Conservation (phyloP, 2,329 filamentous ascomycete species). For the Dactylellina drechsleri region DNA sequence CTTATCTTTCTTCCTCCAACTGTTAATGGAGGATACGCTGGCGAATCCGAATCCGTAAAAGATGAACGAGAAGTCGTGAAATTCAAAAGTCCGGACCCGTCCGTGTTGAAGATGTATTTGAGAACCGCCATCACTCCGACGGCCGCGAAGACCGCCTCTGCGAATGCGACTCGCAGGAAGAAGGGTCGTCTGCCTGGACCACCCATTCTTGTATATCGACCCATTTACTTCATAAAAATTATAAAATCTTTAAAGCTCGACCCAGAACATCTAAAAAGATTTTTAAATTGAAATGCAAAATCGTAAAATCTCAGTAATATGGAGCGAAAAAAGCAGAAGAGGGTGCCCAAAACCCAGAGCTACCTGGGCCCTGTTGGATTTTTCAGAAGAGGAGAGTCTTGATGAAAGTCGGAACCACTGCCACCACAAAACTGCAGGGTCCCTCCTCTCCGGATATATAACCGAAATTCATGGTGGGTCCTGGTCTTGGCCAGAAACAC, state of each 20-base stretch:
- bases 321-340: not conserved
- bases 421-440: not conserved
- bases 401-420: not conserved
- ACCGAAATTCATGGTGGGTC: not conserved
- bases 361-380: not conserved
- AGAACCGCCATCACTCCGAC: slow-evolving; percentile 32
- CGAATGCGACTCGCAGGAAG: slow-evolving; percentile 48
- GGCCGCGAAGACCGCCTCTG: slow-evolving; percentile 43
- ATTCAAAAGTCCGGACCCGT: not conserved
- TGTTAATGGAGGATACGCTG: slow-evolving; percentile 4
- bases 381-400: not conserved
- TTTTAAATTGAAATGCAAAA: not conserved
- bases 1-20: slow-evolving; percentile 15
- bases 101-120: slow-evolving; percentile 37
- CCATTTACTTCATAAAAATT: slow-evolving; percentile 20
- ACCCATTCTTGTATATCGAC: slow-evolving; percentile 34
- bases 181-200: slow-evolving; percentile 31
- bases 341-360: not conserved
- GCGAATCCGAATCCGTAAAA: slow-evolving; percentile 5
- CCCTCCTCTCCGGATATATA: slow-evolving; percentile 18
- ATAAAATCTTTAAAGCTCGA: not conserved
- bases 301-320: not conserved
- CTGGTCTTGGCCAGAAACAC: no score
- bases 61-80: not conserved
- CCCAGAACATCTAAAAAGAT: not conserved